Evolutionary conservation across 148 eudicot genomes (phyloP).

Genomic region (Amaranthus palmeri): DNA sequence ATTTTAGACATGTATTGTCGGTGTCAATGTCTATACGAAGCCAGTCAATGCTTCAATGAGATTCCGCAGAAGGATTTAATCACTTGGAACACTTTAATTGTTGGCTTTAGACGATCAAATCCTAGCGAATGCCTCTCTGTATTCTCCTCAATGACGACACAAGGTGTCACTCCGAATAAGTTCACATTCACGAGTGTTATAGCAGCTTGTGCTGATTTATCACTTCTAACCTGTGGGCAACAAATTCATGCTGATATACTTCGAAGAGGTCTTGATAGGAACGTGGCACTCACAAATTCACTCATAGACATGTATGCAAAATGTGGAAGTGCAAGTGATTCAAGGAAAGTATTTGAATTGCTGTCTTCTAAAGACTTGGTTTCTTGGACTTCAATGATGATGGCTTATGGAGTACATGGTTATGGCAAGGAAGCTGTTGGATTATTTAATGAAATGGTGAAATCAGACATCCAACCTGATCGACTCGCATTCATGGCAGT

Average conservation of each 20-base stretch:
- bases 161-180: conserved; percentile 57
- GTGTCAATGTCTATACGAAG: conserved; percentile 52
- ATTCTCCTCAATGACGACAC: conserved; percentile 53
- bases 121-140: conserved; percentile 48
- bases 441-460: conserved; percentile 59
- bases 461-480: conserved; percentile 57
- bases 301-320: conserved; percentile 94
- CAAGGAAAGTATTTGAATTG: conserved; percentile 49
- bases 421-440: conserved; percentile 65
- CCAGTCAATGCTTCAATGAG: conserved; percentile 60
- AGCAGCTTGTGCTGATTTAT: conserved; percentile 73
- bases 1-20: conserved; percentile 85
- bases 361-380: conserved; percentile 52
- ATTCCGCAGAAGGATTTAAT: conserved; percentile 62
- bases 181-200: conserved; percentile 72
- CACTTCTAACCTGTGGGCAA: conserved; percentile 56
- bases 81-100: conserved; percentile 90
- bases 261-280: conserved; percentile 54
- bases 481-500: conserved; percentile 75
- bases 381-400: conserved; percentile 96
- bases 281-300: conserved; percentile 61
- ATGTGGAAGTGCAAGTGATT: conserved; percentile 66
- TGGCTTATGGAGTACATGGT: conserved; percentile 82
- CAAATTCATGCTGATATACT: conserved; percentile 63
- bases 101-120: conserved; percentile 62